phyloP scores from a whole-genome alignment of 2,329 filamentous ascomycete genomes.

The Fusarium sp. region DNA sequence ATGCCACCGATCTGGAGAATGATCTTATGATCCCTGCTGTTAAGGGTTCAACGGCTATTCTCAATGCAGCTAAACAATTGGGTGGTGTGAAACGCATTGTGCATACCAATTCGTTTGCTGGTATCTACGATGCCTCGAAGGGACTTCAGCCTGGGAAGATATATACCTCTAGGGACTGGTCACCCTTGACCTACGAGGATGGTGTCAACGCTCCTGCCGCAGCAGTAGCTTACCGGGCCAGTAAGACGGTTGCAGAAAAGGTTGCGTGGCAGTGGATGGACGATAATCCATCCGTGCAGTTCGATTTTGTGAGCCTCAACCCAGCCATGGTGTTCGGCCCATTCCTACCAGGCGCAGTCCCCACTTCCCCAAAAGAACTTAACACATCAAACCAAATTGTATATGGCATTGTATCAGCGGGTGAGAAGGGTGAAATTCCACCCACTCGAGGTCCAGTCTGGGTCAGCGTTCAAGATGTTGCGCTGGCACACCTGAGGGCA shows the following conservation, averaged over 20 bases:
- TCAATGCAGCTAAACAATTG: not conserved
- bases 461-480: conserved; percentile 10
- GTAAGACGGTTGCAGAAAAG: conserved; percentile 10
- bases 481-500: conserved; percentile 1
- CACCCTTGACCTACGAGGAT: conserved; percentile 4
- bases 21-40: conserved; percentile 12
- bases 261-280: conserved; percentile 15
- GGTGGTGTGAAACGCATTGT: conserved; percentile 1
- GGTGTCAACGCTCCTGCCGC: conserved; percentile 6
- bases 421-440: not conserved
- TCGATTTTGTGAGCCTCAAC: conserved; percentile 6
- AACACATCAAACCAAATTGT: conserved; percentile 16
- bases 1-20: not conserved
- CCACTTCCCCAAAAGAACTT: not conserved
- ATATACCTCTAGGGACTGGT: conserved; percentile 10
- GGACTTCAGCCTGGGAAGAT: conserved; percentile 4
- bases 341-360: not conserved
- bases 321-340: conserved; percentile 16
- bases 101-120: conserved; percentile 15
- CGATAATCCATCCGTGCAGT: not conserved
- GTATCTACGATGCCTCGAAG: conserved; percentile 10
- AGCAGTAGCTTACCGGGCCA: conserved; percentile 1
- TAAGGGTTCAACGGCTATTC: conserved; percentile 9
- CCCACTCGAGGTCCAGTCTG: not conserved
- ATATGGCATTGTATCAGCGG: not conserved